Percentiles rank a stretch among this genome's conserved stretches.
These are phyloP conservation scores for Solanum chacoense DNA, from an alignment of 305 asterid genomes.

Conservation along the genomic window DNA sequence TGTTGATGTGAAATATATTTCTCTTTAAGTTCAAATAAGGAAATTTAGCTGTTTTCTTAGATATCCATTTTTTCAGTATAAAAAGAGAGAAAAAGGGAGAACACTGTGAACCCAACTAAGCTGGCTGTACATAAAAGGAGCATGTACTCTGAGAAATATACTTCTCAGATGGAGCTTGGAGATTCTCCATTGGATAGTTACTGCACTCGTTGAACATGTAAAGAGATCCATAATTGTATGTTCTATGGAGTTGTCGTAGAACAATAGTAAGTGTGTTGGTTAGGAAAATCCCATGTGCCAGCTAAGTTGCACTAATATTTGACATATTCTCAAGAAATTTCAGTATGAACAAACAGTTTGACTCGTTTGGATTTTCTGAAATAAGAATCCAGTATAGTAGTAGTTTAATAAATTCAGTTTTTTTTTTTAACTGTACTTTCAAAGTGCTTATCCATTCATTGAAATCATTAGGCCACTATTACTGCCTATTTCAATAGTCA, in stretches of 20 bases:
- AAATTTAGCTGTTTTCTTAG: not conserved
- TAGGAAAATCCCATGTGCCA: not conserved
- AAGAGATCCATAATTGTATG: not conserved
- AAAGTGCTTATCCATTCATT: not conserved
- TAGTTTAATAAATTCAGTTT: not conserved
- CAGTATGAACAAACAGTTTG: not conserved
- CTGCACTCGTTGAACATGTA: not conserved
- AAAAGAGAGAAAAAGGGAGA: not conserved
- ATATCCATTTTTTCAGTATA: not conserved
- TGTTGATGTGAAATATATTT: not conserved
- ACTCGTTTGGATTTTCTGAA: not conserved
- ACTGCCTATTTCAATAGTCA: not conserved
- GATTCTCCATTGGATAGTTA: not conserved
- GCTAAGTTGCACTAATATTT: not conserved
- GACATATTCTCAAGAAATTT: not conserved
- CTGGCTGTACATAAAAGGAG: not conserved
- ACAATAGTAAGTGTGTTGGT: not conserved
- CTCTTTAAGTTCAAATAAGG: not conserved
- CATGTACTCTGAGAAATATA: not conserved
- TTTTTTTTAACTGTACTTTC: not conserved
- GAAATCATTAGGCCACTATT: not conserved
- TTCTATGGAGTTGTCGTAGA: not conserved
- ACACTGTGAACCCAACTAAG: not conserved
- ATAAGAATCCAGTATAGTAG: not conserved
- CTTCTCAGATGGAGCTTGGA: not conserved